phyloP scores from a whole-genome alignment of 176 grass and related monocot genomes.

The Hsuehochloa calcarea region DNA sequence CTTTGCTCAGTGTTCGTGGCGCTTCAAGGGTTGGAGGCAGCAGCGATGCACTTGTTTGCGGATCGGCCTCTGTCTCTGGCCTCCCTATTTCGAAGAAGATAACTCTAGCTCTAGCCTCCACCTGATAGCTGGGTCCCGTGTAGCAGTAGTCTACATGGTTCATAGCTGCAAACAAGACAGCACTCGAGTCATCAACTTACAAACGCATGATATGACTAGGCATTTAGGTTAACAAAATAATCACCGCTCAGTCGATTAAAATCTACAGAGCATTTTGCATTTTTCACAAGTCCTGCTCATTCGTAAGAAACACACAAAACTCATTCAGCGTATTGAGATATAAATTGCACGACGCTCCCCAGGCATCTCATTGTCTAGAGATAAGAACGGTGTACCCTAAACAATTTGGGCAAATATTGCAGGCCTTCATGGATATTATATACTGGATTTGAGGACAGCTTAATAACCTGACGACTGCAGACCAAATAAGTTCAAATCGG shows the following conservation, averaged over 20 bases:
- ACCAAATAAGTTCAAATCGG: conserved; percentile 51
- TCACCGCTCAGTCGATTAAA: not conserved
- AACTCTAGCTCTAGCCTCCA: conserved; percentile 69
- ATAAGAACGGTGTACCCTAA: too few relatives aligned
- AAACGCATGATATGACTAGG: not conserved
- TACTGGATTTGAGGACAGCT: not conserved
- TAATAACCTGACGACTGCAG: conserved; percentile 74
- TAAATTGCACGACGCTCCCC: too few relatives aligned
- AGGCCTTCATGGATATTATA: too few relatives aligned
- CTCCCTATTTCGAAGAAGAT: conserved; percentile 60
- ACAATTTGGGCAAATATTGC: too few relatives aligned
- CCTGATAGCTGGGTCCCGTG: conserved; percentile 52
- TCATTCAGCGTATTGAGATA: too few relatives aligned
- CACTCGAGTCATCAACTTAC: not conserved
- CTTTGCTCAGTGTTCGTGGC: conserved; percentile 51
- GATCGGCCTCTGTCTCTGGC: conserved; percentile 33
- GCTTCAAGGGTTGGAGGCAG: conserved; percentile 44
- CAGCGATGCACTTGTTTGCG: conserved; percentile 41
- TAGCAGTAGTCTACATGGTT: conserved; percentile 55
- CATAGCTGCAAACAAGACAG: conserved; percentile 38
- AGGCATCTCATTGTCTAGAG: too few relatives aligned
- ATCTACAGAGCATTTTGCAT: not conserved
- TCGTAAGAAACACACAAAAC: too few relatives aligned
- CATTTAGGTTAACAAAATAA: not conserved
- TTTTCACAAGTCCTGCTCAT: too few relatives aligned